Evolutionary conservation across 495 filamentous ascomycete genomes (phyloP), one percentile per base, ranked within the genome.

Genomic region (Mytilinidion resinicola): DNA sequence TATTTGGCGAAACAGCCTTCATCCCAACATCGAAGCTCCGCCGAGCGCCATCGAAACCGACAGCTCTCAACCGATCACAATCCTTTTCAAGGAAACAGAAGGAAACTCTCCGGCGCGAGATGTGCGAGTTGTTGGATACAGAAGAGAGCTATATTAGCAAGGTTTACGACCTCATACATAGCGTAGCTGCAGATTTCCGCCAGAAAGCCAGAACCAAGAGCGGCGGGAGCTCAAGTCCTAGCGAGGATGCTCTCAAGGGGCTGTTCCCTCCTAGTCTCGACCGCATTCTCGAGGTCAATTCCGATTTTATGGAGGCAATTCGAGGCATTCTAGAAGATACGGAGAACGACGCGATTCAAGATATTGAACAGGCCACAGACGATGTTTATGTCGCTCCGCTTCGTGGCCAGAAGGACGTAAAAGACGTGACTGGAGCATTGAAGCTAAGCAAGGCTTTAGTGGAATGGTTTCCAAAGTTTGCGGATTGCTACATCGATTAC

Each of bases 61-160:
- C 85, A 44, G 83, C 88, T 36, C 72, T 91, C 33, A 89, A 85
- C 69, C 78, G 83, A 57, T 86, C 79, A 52, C 85, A 82, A 60
- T 77, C 84, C 0, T 89, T 96, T 61, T 80, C 85, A 7, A 85
- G 85, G 66, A 83, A 85, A 44, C 89, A 96, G 66, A 91, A 95
- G 66, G 81, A 91, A 53, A 84, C 85, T 41, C 71, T 97, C 55
- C 84, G 91, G 51, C 83, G 89, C 60, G 91, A 95, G 67, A 86
- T 99, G 83, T 87, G 84, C 61, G 93, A 99, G 69, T 68, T 97
- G 56, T 80, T 95, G 25, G 89, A 95, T 64, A 99, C 93, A 0
- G 93, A 99, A 72, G 89, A 92, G 66, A 83, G 88, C 65, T 99
- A 96, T 72, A 90, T 97, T 35, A 75, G 78, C 67, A 95, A 96